Evolutionary conservation across 345 rosid genomes (phyloP).

Genomic region (Moricandia arvensis): DNA sequence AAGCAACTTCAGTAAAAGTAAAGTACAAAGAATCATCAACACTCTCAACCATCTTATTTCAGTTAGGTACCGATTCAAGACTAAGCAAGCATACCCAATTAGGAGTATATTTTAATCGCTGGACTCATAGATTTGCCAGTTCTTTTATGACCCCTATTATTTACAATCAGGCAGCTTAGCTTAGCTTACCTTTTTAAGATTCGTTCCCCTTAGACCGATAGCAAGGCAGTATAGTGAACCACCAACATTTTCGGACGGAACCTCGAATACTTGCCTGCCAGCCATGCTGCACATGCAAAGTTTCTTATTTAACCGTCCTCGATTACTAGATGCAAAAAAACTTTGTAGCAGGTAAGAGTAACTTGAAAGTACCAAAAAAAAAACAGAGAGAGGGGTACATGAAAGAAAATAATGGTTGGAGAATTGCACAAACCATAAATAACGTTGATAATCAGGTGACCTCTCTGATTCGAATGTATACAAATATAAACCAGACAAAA

Average conservation of each 20-base stretch:
- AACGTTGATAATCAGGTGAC: conserved; percentile 78
- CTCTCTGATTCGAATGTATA: conserved; percentile 79
- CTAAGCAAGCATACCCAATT: conserved; percentile 10
- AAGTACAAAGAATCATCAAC: conserved; percentile 15
- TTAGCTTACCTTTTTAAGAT: conserved; percentile 64
- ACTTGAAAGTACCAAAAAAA: background rate
- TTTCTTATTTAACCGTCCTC: conserved; percentile 1
- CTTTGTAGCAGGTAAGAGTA: background rate
- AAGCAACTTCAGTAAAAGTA: conserved; percentile 17
- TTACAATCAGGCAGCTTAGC: conserved; percentile 30
- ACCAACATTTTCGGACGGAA: conserved; percentile 72
- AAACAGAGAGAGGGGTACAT: background rate
- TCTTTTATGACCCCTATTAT: conserved; percentile 3
- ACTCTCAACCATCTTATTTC: conserved; percentile 20
- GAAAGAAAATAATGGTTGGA: conserved; percentile 16
- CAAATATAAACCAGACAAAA: conserved; percentile 79
- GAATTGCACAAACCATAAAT: conserved; percentile 64
- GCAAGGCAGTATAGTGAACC: conserved; percentile 85
- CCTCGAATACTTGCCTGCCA: conserved; percentile 85
- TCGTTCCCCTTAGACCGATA: conserved; percentile 72
- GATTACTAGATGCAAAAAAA: conserved; percentile 20
- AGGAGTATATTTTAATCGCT: conserved; percentile 8
- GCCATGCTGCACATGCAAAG: conserved; percentile 70
- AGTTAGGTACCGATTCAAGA: conserved; percentile 12
- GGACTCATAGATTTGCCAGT: background rate